Percentiles rank a stretch among this genome's conserved stretches.
phyloP scores from a whole-genome alignment of 2,329 filamentous ascomycete genomes.

The Periglandula ipomoeae region DNA sequence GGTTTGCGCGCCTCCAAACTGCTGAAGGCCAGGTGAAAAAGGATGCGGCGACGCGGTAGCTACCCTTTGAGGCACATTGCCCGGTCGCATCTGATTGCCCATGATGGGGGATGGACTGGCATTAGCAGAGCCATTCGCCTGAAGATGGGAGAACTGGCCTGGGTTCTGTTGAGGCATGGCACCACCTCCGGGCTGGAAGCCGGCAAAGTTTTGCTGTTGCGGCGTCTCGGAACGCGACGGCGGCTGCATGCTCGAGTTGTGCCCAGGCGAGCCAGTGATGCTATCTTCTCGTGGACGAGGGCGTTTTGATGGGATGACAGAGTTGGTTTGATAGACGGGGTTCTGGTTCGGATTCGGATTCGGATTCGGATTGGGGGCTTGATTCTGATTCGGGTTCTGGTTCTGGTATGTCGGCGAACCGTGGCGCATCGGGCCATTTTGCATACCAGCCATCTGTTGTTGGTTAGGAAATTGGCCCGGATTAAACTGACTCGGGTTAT shows the following conservation, averaged over 20 bases:
- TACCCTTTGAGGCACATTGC: constrained; percentile 68
- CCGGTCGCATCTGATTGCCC: constrained; percentile 65
- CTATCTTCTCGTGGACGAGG: constrained; percentile 75
- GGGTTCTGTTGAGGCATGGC: constrained; percentile 53
- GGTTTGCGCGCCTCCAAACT: constrained; percentile 56
- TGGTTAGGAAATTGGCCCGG: constrained; percentile 47
- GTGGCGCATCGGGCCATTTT: constrained; percentile 78
- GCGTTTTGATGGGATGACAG: constrained; percentile 84
- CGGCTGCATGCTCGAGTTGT: constrained; percentile 63
- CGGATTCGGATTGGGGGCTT: background rate
- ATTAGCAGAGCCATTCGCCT: constrained; percentile 69
- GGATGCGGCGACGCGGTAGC: constrained; percentile 88
- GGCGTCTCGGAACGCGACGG: constrained; percentile 89
- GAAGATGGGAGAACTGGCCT: constrained; percentile 71
- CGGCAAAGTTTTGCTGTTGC: constrained; percentile 63
- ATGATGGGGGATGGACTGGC: constrained; percentile 91
- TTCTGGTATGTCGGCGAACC: constrained; percentile 69
- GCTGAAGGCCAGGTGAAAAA: constrained; percentile 69
- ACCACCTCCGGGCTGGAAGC: constrained; percentile 57
- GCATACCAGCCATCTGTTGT: constrained; percentile 53
- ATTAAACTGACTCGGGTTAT: constrained; percentile 51
- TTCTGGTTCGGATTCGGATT: constrained; percentile 10
- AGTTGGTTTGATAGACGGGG: constrained; percentile 72
- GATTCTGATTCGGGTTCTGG: constrained; percentile 11
- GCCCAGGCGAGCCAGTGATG: constrained; percentile 71